phyloP scores from a whole-genome alignment of 371 early-diverging fungal genomes.

The Capillidium rhysosporum region DNA sequence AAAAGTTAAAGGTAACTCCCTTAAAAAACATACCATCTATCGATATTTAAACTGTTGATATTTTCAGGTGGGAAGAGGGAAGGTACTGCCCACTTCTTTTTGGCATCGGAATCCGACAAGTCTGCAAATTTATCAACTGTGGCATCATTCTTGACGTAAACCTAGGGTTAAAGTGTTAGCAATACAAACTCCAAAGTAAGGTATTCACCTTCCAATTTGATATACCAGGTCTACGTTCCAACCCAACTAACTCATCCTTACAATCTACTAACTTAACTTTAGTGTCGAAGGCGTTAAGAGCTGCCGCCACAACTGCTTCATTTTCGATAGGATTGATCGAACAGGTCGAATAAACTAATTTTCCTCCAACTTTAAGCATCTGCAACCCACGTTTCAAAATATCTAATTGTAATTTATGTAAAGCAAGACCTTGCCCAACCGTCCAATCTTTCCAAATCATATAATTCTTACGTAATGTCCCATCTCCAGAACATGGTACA shows the following conservation, averaged over 20 bases:
- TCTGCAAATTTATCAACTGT: conserved; percentile 34
- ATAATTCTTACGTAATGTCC: conserved; percentile 94
- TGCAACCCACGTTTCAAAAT: conserved; percentile 80
- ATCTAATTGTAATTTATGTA: conserved; percentile 71
- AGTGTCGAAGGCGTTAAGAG: conserved; percentile 38
- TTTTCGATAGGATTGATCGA: conserved; percentile 96
- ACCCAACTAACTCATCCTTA: conserved; percentile 38
- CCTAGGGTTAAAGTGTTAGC: background rate
- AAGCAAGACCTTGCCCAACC: conserved; percentile 41
- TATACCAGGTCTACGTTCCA: conserved; percentile 64
- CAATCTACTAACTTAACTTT: conserved; percentile 63
- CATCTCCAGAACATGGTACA: conserved; percentile 98
- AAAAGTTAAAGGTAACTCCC: too few relatives aligned
- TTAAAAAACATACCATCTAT: conserved; percentile 37
- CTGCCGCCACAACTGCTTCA: conserved; percentile 85
- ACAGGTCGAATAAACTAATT: conserved; percentile 98
- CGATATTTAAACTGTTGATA: conserved; percentile 39
- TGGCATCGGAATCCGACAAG: conserved; percentile 22
- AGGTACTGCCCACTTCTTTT: conserved; percentile 18
- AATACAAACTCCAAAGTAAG: background rate
- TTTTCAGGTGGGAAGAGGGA: conserved; percentile 63
- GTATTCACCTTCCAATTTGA: conserved; percentile 61
- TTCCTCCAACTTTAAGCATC: conserved; percentile 78
- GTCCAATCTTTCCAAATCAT: conserved; percentile 82
- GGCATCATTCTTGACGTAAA: conserved; percentile 14